Base-by-base conservation (phyloP, 257 asterid species). In the Eucommia ulmoides region DNA sequence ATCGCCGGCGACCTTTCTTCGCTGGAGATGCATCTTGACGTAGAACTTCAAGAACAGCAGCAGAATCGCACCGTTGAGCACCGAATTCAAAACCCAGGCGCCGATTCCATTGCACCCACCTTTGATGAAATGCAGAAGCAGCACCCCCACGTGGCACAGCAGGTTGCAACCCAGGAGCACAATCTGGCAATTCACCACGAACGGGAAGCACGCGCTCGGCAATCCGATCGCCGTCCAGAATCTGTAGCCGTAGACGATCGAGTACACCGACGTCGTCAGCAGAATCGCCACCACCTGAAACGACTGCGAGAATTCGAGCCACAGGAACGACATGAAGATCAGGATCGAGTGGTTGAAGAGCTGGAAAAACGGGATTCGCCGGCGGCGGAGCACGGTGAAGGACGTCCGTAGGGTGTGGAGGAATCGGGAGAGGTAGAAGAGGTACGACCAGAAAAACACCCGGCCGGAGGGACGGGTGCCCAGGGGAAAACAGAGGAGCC, bases 21-120 rank as follows among this genome's bases (percentile, higher is more conserved):
- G 64, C 68, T 64, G 66, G 20, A 61, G 53, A 53, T 70, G 73
- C 75, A 56, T 56, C 14, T 56, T 80, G n/a, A 80, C 60, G 62
- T 78, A 78, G 81, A 77, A 89, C 49, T 80, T 78, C 59, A 85
- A 38, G 63, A 84, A 66, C 17, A 89, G 70, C n/a, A 74, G 35
- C 29, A 85, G 67, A 46, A 85, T 73, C 0, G 88, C 82, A 1
- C 71, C 86, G 20, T 89, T 89, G 1, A 89, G 77, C 11, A 89
- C 71, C 2, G 97, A 82, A 16, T 42, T 42, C 0, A 42, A 42
- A 3, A 16, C 48, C 48, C 48, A 42, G 15, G 48, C 48, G 1
- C 48, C 48, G 19, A 42, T 42, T 9, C 48, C 48, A 42, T 42
- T 42, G 20, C 48, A 42, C 20, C 48, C 48, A 15, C 48, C 48